A percentile compares a stretch with the other conserved stretches of the same genome.
These are phyloP conservation scores for Ustilago tritici DNA, from an alignment of 1,284 basidiomycete genomes.

Conservation along the genomic window DNA sequence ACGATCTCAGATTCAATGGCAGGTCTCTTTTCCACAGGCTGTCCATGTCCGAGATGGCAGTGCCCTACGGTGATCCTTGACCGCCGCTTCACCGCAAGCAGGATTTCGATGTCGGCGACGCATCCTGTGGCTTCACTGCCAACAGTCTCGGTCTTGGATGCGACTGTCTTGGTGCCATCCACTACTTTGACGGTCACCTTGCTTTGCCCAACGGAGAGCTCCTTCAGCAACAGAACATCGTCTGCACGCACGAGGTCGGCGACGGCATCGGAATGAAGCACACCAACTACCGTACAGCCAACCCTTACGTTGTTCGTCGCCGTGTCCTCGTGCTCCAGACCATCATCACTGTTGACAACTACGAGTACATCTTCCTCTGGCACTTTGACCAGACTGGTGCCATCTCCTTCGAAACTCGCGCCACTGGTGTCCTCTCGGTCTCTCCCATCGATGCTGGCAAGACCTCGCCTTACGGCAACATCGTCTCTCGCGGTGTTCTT, in stretches of 20 bases:
- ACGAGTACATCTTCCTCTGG: constrained; percentile 85
- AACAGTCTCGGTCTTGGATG: constrained; percentile 72
- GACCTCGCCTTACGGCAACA: constrained; percentile 76
- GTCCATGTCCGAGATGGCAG: constrained; percentile 72
- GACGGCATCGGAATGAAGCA: constrained; percentile 75
- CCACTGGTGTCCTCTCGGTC: constrained; percentile 80
- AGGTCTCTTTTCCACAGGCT: constrained; percentile 70
- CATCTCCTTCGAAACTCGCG: constrained; percentile 82
- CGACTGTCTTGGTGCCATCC: constrained; percentile 71
- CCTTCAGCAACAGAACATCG: constrained; percentile 74
- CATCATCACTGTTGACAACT: constrained; percentile 89
- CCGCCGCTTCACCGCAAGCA: constrained; percentile 65
- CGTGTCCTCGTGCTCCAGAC: constrained; percentile 86
- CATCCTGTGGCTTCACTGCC: constrained; percentile 71
- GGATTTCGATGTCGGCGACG: constrained; percentile 72
- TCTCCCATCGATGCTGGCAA: constrained; percentile 59
- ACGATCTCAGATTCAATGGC: constrained; percentile 46
- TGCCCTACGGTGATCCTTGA: constrained; percentile 71
- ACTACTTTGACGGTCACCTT: constrained; percentile 70
- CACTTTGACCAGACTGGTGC: constrained; percentile 80
- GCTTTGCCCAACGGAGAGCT: constrained; percentile 63
- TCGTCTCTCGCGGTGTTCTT: constrained; percentile 85
- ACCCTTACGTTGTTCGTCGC: constrained; percentile 81
- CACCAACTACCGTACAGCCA: constrained; percentile 82
- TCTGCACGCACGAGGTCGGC: constrained; percentile 93